Evolutionary conservation across 2,329 filamentous ascomycete species (phyloP), one percentile per base, ranked within the genome.

Genomic region (Scolecobasidium constrictum): DNA sequence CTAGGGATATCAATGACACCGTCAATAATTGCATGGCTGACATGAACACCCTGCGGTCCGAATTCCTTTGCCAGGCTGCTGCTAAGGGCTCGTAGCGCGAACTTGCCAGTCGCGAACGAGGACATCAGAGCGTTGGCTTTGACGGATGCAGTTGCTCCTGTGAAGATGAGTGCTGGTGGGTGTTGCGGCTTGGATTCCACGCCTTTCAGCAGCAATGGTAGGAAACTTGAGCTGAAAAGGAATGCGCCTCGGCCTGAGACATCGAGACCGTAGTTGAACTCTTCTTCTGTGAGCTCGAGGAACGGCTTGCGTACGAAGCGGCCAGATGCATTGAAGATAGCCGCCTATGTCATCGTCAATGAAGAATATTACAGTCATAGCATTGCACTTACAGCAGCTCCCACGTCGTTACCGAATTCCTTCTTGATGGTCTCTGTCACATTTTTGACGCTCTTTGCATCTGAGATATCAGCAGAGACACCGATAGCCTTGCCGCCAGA

Each of bases 41-140:
- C 81, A 59, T 94, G 87, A 2, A 94, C 74, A 2, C 87, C 87
- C 58, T 84, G 70, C 0, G 87, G 86, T 0, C 83, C 84, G 59
- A 92, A 94, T 58, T 94, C 87, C 44, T 82, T 74, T 0, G 86
- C 83, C 19, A 94, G 68, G 23, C 76, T 82, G 60, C 90, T 85
- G 1, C 74, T 72, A 40, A 93, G 63, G 0, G 81, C 85, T 22
- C 87, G 72, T 51, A 83, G 65, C 3, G 84, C 86, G 57, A 86
- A 93, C 58, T 93, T 94, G 20, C 81, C 82, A 2, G 78, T 75
- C 0, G 86, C 81, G 55, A 94, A 94, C 5, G 73, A 65, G 1
- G 77, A 67, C 59, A 86, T 83, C 11, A 68, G 65, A 1, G 84
- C 78, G 9, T 77, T 81, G 3, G 83, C 83, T 53, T 80, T 82